Evolutionary conservation across 2,329 filamentous ascomycete species (phyloP), one percentile per base, ranked within the genome.

Genomic region (Arthroderma sp.): DNA sequence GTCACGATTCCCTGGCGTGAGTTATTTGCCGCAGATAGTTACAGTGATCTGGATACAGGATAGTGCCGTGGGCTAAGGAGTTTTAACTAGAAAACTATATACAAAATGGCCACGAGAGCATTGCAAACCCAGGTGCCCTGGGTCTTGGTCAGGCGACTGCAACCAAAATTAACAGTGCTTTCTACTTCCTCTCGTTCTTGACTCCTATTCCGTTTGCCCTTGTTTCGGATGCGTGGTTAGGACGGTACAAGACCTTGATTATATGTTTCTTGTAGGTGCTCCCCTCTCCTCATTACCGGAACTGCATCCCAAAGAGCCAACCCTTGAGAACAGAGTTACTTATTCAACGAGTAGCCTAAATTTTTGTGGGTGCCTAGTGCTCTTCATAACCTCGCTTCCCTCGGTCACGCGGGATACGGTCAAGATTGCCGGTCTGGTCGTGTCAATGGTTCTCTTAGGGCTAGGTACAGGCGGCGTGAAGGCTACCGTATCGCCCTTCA

Each of bases 61-160:
- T n/a, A n/a, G n/a, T n/a, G n/a, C n/a, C n/a, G n/a, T n/a, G n/a
- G n/a, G n/a, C n/a, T n/a, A n/a, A n/a, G n/a, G n/a, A 23, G 55
- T 35, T 17, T 23, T 38, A 31, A 23, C 28, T 41, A 59, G 58
- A 59, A 19, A 59, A 59, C 19, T 59, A 59, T 38, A 49, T 59
- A n/a, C 58, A 59, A 31, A 53, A 59, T 55, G n/a, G 13, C n/a
- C 43, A 31, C n/a, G 39, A 21, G 15, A 43, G 25, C 7, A 62
- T 62, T 8, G 60, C 70, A 4, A 73, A 73, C 0, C 73, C 79
- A 2, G 78, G 77, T 64, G 81, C 79, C 43, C 69, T 84, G 9
- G 78, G 77, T 2, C 68, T 80, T 62, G 80, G 80, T 5, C 75
- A 82, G 63, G 75, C 77, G 56, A 75, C 76, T 21, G 80, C 80